Evolutionary conservation across 768 basidiomycete species (phyloP).

Genomic region (Suillus subalutaceus): DNA sequence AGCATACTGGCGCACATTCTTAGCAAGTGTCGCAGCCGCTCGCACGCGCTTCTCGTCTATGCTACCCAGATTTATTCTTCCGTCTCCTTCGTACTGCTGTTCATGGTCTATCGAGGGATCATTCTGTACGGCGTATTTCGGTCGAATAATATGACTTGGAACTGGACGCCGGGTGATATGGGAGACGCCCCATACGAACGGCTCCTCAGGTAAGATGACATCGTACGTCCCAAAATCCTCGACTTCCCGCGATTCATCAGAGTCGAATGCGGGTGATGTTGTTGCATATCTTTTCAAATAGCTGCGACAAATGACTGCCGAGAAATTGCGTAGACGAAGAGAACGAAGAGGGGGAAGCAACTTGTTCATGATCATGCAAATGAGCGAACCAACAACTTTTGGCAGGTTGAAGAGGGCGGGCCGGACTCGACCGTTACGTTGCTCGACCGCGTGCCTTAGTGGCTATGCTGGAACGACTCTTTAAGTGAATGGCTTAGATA

Average conservation of each 20-base stretch:
- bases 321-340: neutral
- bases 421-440: neutral
- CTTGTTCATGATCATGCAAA: neutral
- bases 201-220: constrained; percentile 67
- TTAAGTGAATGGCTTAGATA: neutral
- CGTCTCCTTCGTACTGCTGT: constrained; percentile 28
- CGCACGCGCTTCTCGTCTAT: constrained; percentile 55
- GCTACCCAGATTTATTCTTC: constrained; percentile 52
- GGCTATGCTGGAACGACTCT: neutral
- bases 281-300: neutral
- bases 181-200: constrained; percentile 62
- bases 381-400: neutral
- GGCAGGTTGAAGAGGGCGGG: neutral
- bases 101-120: constrained; percentile 1
- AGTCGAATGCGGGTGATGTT: neutral
- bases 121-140: constrained; percentile 47
- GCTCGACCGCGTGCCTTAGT: too few species aligned
- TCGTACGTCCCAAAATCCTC: constrained; percentile 55
- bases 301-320: neutral
- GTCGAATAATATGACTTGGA: constrained; percentile 56
- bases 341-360: neutral
- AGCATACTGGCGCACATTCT: constrained; percentile 56
- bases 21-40: constrained; percentile 58
- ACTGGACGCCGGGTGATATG: constrained; percentile 62
- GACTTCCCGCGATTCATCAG: constrained; percentile 9